Base-by-base conservation (phyloP, 331 rosid genomes). In the Arachis monticola region DNA sequence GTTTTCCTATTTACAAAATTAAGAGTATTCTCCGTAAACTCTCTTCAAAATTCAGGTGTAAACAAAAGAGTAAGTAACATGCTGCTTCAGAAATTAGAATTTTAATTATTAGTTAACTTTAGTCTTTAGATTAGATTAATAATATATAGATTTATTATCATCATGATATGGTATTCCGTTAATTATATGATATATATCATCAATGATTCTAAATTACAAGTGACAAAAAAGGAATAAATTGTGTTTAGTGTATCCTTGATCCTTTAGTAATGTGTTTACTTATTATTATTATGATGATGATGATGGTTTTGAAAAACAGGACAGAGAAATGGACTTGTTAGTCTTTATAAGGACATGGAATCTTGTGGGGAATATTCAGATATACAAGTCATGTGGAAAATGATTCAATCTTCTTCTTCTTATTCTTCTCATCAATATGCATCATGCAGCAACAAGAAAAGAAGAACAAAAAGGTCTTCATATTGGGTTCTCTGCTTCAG, bases 311-410 rank as follows among this genome's bases (percentile, higher is more conserved):
- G 76, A 64, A 64, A 8, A 65, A 82, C 86, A 88, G 94, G 89
- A 58, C 77, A 69, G 2, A 68, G 83, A 41, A 79, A 87, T 77
- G 97, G 90, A 67, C 83, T 94, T 48, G 62, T 84, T 35, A 75
- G 46, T 81, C 89, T 94, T 8, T 82, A 82, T 74, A 85, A 90
- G 77, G 95, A 93, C 70, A 84, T 91, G 83, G 93, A 91, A 55
- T 90, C 92, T 58, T 83, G 87, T 63, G 85, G 93, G 4, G 98
- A 91, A 76, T 91, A 90, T 77, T 84, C 48, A 80, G 98, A 93
- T 80, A 91, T 91, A 63, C 84, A 74, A 75, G 93, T 91, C 62
- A 93, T 93, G 98, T 93, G 97, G 98, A 84, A 85, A 86, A 91
- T 94, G 71, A 79, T 94, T 73, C 96, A 91, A 56, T 88, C 94